Base-by-base conservation (phyloP, 2,329 filamentous ascomycete species). In the Zarea fungicola region DNA sequence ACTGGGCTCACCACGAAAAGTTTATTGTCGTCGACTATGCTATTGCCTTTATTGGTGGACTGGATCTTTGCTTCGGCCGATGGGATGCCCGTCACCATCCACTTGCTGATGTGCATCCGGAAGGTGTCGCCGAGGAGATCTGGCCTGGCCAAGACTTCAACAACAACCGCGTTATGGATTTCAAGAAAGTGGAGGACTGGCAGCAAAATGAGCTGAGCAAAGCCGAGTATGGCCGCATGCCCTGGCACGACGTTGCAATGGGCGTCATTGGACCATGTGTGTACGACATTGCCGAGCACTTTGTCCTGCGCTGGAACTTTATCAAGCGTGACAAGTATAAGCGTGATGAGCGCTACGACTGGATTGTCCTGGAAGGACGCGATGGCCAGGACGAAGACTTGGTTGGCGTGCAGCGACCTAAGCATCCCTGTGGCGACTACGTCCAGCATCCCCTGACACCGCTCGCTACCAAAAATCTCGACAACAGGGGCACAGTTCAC, bases 71-170 rank as follows among this genome's bases (percentile, higher is more conserved):
- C 66, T 99, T 96, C 63, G 93, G 93, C 8, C 82, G 93, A 46
- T 97, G 91, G 91, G 93, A 99, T 61, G 79, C 80, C 48, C 81
- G 87, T 54, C 88, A 95, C 60, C 93, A 97, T 67, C 78, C 84
- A 1, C 76, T 96, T 13, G 79, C 92, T 1, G 93, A 97, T 64
- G 83, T 91, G 1, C 91, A 97, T 63, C 92, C 92, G 0, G 83
- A 85, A 36, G 88, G 87, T 18, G 80, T 96, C 16, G 74, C 80
- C 13, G 81, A 91, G 48, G 91, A 96, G 65, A 76, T 96, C 18
- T 99, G 89, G 76, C 91, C 93, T 0, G 93, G 93, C 1, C 93
- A 99, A 62, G 93, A 99, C 60, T 97, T 95, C 74, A 97, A 97
- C 68, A 97, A 97, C 67, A 96, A 96, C 65, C 83, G 92, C 31